Percentiles rank a stretch among this genome's conserved stretches.
phyloP scores from a whole-genome alignment of 805 yeast species.

The Starmerella vitae region DNA sequence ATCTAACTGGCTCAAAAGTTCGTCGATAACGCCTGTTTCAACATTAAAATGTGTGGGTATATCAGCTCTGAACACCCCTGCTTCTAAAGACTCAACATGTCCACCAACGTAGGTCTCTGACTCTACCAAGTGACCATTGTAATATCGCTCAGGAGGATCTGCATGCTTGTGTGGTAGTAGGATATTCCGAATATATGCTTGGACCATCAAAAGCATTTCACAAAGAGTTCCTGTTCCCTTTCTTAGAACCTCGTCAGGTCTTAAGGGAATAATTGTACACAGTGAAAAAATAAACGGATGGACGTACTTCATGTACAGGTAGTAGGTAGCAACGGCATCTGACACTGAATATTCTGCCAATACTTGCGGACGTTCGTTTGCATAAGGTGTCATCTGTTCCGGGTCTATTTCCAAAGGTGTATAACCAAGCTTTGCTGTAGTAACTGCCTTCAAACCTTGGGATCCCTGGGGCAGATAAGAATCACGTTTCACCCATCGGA shows the following conservation, averaged over 20 bases:
- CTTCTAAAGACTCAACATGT: constrained; percentile 93
- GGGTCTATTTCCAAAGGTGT: constrained; percentile 96
- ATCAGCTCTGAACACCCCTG: constrained; percentile 94
- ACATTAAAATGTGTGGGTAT: constrained; percentile 59
- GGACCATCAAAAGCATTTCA: constrained; percentile 92
- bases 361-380: constrained; percentile 81
- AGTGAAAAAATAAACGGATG: constrained; percentile 94
- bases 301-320: constrained; percentile 87
- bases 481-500: constrained; percentile 95
- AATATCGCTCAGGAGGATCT: constrained; percentile 89
- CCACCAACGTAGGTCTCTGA: constrained; percentile 98
- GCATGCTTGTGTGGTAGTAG: constrained; percentile 84
- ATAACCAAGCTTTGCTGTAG: constrained; percentile 88
- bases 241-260: constrained; percentile 90
- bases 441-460: constrained; percentile 95
- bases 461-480: constrained; percentile 96
- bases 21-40: constrained; percentile 73
- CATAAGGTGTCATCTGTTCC: constrained; percentile 95
- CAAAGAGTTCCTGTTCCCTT: constrained; percentile 98
- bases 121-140: constrained; percentile 84
- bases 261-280: constrained; percentile 87
- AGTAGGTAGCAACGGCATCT: constrained; percentile 97
- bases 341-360: constrained; percentile 95
- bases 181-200: constrained; percentile 69
- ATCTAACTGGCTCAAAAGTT: constrained; percentile 56